A percentile compares a stretch with the other conserved stretches of the same genome.
These are phyloP conservation scores for Alternaria alternata DNA, from an alignment of 2,329 filamentous ascomycete genomes.

Conservation along the genomic window DNA sequence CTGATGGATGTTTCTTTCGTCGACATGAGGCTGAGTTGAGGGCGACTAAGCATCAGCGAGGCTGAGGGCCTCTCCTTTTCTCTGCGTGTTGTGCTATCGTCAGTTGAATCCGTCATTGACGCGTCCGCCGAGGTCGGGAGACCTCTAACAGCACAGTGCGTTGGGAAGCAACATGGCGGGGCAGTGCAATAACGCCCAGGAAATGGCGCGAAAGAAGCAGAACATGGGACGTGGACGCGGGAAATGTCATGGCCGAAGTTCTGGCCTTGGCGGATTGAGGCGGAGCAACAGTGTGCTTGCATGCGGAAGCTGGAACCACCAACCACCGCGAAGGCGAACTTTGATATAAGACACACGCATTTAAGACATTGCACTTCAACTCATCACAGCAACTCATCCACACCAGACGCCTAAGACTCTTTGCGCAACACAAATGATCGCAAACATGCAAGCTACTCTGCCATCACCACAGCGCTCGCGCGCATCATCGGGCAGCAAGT, in stretches of 20 bases:
- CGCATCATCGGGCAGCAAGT: conserved; percentile 48
- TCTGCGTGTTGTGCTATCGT: conserved; percentile 24
- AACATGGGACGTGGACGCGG: conserved; percentile 21
- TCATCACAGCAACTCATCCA: conserved; percentile 22
- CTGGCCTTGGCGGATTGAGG: conserved; percentile 27
- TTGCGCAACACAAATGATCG: conserved; percentile 24
- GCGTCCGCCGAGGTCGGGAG: conserved; percentile 35
- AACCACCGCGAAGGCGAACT: conserved; percentile 22
- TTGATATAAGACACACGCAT: conserved; percentile 36
- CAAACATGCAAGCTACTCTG: conserved; percentile 41
- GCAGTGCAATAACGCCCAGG: conserved; percentile 41
- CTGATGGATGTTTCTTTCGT: conserved; percentile 17
- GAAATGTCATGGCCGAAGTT: conserved; percentile 24
- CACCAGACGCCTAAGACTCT: conserved; percentile 12
- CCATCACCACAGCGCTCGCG: conserved; percentile 47
- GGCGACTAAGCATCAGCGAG: conserved; percentile 20
- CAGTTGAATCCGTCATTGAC: conserved; percentile 16
- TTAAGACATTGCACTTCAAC: conserved; percentile 21
- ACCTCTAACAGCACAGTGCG: conserved; percentile 26
- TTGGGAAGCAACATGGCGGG: conserved; percentile 28
- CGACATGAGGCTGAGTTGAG: conserved; percentile 35
- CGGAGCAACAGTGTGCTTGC: conserved; percentile 27
- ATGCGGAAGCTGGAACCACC: conserved; percentile 33
- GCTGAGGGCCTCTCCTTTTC: conserved; percentile 21
- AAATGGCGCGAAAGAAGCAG: conserved; percentile 25